These are phyloP conservation scores for Spatholobus suberectus DNA, from an alignment of 306 rosid species.

Conservation along the genomic window DNA sequence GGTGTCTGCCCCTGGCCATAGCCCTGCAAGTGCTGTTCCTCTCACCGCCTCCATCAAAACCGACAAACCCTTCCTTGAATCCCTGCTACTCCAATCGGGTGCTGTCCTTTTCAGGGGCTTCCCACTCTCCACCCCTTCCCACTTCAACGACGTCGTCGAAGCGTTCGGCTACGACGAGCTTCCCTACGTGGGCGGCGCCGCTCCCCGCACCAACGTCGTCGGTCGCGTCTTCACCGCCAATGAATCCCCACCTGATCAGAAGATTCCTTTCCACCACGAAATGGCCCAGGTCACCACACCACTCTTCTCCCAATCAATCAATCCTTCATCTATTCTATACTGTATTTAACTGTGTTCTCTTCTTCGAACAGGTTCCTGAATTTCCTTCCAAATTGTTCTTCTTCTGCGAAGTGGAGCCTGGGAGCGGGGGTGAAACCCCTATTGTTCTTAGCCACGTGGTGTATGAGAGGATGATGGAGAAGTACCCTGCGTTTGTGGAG, in stretches of 20 bases:
- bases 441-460: slow-evolving; percentile 84
- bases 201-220: slow-evolving; percentile 73
- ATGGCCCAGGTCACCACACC: slow-evolving; percentile 59
- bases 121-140: slow-evolving; percentile 62
- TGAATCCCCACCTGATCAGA: slow-evolving; percentile 90
- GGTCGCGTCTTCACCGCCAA: slow-evolving; percentile 94
- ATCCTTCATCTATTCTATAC: too few relatives aligned
- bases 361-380: slow-evolving; percentile 59
- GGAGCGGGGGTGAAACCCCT: slow-evolving; percentile 88
- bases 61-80: slow-evolving; percentile 55
- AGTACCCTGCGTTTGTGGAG: slow-evolving; percentile 73
- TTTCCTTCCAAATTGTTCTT: slow-evolving; percentile 83
- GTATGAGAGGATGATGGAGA: slow-evolving; percentile 72
- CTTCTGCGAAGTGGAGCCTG: slow-evolving; percentile 88
- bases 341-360: too few relatives aligned
- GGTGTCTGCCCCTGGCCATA: slow-evolving; percentile 61
- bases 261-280: slow-evolving; percentile 90
- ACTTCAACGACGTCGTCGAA: slow-evolving; percentile 81
- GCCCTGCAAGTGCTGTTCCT: slow-evolving; percentile 12
- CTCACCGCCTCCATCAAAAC: slow-evolving; percentile 50
- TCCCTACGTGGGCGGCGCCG: slow-evolving; percentile 91
- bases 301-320: too few relatives aligned
- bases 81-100: slow-evolving; percentile 65
- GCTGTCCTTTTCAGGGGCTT: slow-evolving; percentile 73
- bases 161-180: slow-evolving; percentile 82